Evolutionary conservation across 352 stramenopile genomes (phyloP), one percentile per base, ranked within the genome.

Genomic region (Phytopythium oedochilum): DNA sequence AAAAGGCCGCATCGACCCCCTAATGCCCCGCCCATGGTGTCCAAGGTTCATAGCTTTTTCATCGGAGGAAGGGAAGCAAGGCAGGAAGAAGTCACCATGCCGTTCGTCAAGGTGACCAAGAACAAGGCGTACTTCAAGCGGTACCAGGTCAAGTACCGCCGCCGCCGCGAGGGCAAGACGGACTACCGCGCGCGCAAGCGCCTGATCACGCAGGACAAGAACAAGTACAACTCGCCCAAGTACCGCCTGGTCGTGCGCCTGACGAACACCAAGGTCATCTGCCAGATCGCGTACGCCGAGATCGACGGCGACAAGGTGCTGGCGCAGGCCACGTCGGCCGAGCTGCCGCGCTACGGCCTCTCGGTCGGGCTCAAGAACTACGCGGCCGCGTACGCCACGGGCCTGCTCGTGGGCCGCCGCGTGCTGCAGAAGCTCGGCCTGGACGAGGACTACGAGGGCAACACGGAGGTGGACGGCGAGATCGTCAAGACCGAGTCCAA

Each of bases 191-290:
- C 97, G 53, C 96, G 97, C 68, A 99, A 99, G 85, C 89, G 96
- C 68, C 77, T 99, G 1, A 98, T 98, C 66, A 96, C 89, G 58
- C 95, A 99, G 74, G 97, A 98, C 74, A 99, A 99, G 95, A 99
- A 99, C 96, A 99, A 99, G 89, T 99, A 99, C 95, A 98, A 99
- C 83, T 97, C 91, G 62, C 96, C 96, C 57, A 99, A 99, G 88
- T 98, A 98, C 79, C 85, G 94, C 55, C 85, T 98, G 29, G 92
- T 98, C 10, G 94, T 98, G 54, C 90, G 93, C 65, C 96, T 98
- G 73, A 98, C 95, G 57, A 98, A 98, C 88, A 94, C 82, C 58
- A 77, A 98, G 68, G 91, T 99, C 15, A 98, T 99, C 78, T 98
- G 93, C 80, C 96, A 99, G 83, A 98, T 99, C 71, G 95, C 96